These are phyloP conservation scores for Teunomyces kruisii DNA, from an alignment of 805 yeast species.

Conservation along the genomic window DNA sequence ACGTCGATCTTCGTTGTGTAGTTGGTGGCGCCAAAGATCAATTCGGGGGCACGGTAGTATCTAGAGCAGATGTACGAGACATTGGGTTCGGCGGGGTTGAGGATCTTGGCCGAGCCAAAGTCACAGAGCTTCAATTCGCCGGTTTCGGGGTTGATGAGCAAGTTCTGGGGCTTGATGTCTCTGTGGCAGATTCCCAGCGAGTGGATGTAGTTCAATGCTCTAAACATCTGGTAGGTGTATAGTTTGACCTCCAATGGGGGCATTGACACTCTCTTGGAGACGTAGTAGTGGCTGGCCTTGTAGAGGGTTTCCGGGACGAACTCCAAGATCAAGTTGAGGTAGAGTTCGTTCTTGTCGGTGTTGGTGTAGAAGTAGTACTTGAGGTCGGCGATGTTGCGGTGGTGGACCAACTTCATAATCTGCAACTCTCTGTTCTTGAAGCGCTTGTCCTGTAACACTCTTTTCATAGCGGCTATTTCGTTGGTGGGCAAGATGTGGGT, in stretches of 20 bases:
- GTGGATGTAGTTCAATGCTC: conserved; percentile 81
- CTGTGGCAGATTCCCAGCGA: conserved; percentile 84
- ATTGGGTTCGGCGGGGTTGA: conserved; percentile 88
- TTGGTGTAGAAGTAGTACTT: conserved; percentile 82
- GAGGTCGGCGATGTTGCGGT: conserved; percentile 83
- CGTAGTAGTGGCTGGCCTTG: conserved; percentile 83
- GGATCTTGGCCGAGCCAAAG: conserved; percentile 91
- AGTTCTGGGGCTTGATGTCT: conserved; percentile 88
- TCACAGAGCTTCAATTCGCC: conserved; percentile 92
- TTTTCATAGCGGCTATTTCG: conserved; percentile 86
- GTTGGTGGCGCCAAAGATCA: conserved; percentile 94
- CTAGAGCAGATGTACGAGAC: conserved; percentile 96
- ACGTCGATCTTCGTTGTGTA: conserved; percentile 95
- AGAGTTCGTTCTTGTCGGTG: conserved; percentile 73
- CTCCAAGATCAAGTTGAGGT: conserved; percentile 86
- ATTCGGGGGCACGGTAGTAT: conserved; percentile 96
- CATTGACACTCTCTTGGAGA: conserved; percentile 72
- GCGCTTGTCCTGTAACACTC: conserved; percentile 93
- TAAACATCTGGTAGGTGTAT: conserved; percentile 72
- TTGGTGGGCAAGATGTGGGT: conserved; percentile 73
- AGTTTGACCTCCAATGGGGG: conserved; percentile 86
- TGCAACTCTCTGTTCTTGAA: conserved; percentile 94
- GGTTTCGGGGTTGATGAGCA: conserved; percentile 79
- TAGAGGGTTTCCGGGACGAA: conserved; percentile 95
- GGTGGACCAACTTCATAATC: conserved; percentile 87